A percentile compares a stretch with the other conserved stretches of the same genome.
Evolutionary conservation across 192 early-diverging fungal genomes (phyloP).

Genomic region (Linnemannia elongata): DNA sequence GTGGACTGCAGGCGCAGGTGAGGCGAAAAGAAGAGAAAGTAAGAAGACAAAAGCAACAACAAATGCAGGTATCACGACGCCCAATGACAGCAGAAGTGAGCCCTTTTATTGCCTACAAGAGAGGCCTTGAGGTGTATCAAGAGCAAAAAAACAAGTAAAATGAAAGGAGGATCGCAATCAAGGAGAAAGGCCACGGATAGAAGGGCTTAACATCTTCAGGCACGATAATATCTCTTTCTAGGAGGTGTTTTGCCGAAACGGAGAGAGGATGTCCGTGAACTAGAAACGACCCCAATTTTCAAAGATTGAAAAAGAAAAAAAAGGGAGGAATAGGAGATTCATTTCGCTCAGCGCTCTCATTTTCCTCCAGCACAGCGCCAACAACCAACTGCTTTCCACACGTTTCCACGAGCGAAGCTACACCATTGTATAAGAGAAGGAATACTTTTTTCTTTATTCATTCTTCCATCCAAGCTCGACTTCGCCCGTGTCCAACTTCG

Average conservation of each 20-base stretch:
- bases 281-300: no score
- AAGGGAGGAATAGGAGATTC: neutral
- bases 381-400: neutral
- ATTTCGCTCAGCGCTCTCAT: neutral
- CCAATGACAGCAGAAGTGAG: neutral
- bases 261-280: neutral
- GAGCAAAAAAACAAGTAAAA: neutral
- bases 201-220: neutral
- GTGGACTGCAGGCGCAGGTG: neutral
- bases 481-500: constrained; percentile 23
- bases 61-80: neutral
- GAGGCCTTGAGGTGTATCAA: neutral
- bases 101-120: neutral
- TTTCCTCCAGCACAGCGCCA: neutral
- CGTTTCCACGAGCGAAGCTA: neutral
- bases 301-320: neutral
- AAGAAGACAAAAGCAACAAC: neutral
- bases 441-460: constrained; percentile 23
- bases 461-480: constrained; percentile 56
- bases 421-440: neutral
- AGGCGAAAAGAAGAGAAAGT: neutral
- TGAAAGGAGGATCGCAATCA: neutral
- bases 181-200: neutral
- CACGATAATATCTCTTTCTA: neutral
- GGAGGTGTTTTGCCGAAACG: neutral